These are phyloP conservation scores for Penicillium dipodomyicola DNA, from an alignment of 495 filamentous ascomycete genomes.

Conservation along the genomic window DNA sequence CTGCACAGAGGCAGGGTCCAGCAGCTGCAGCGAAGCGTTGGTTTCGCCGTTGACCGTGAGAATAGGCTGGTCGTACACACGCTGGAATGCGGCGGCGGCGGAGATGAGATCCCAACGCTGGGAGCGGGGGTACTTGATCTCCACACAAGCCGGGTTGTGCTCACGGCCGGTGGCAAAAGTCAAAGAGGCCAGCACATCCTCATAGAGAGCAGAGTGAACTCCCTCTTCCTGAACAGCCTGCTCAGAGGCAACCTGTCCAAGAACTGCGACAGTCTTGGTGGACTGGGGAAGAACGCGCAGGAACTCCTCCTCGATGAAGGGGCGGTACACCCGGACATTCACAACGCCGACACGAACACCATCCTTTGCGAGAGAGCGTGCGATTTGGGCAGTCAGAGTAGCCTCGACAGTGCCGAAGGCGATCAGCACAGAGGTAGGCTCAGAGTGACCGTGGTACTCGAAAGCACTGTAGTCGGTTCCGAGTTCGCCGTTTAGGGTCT, in stretches of 20 bases:
- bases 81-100: slow-evolving; percentile 66
- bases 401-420: slow-evolving; percentile 90
- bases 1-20: slow-evolving; percentile 52
- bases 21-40: slow-evolving; percentile 42
- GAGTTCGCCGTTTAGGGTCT: slow-evolving; percentile 84
- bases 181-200: slow-evolving; percentile 81
- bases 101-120: slow-evolving; percentile 78
- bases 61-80: slow-evolving; percentile 54
- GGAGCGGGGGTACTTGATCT: slow-evolving; percentile 85
- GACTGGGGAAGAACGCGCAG: slow-evolving; percentile 73
- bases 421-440: slow-evolving; percentile 76
- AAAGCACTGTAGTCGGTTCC: slow-evolving; percentile 90
- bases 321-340: slow-evolving; percentile 88
- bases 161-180: slow-evolving; percentile 69
- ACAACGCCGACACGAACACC: slow-evolving; percentile 79
- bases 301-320: slow-evolving; percentile 93
- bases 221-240: slow-evolving; percentile 62
- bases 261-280: slow-evolving; percentile 65
- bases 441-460: slow-evolving; percentile 86
- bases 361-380: slow-evolving; percentile 63
- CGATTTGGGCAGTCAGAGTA: slow-evolving; percentile 79
- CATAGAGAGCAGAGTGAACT: slow-evolving; percentile 77
- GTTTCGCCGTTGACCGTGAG: slow-evolving; percentile 41
- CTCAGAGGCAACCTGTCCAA: slow-evolving; percentile 60
- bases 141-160: slow-evolving; percentile 60